A percentile compares a stretch with the other conserved stretches of the same genome.
Evolutionary conservation across 352 stramenopile genomes (phyloP).

Genomic region (Pythium rhizo-oryzae): DNA sequence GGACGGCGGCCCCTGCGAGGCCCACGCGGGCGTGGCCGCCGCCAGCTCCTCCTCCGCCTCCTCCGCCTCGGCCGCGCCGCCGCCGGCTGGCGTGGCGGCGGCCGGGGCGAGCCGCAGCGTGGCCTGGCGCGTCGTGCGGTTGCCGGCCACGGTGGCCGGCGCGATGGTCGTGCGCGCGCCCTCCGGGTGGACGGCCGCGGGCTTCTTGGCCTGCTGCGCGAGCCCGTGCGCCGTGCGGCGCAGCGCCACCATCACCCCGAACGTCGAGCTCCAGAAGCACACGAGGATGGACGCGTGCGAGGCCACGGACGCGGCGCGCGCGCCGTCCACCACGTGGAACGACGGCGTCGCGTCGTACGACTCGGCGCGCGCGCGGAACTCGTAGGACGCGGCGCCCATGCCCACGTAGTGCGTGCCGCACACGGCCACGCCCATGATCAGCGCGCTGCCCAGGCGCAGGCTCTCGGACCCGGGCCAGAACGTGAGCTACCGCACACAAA

Average conservation of each 20-base stretch:
- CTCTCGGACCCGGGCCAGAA: conserved; percentile 59
- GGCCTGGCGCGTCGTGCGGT: conserved; percentile 3
- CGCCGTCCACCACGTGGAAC: conserved; percentile 30
- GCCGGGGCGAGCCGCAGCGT: conserved; percentile 11
- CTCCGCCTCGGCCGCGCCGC: not conserved
- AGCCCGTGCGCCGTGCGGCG: not conserved
- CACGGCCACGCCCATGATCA: conserved; percentile 74
- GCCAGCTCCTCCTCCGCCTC: not conserved
- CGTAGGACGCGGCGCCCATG: conserved; percentile 58
- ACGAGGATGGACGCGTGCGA: conserved; percentile 54
- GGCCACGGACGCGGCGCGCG: conserved; percentile 34
- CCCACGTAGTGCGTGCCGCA: conserved; percentile 70
- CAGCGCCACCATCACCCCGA: conserved; percentile 15
- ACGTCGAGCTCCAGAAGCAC: conserved; percentile 51
- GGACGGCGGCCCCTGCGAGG: conserved; percentile 5
- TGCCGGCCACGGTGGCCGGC: not conserved
- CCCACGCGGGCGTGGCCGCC: not conserved
- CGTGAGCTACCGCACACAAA: conserved; percentile 57
- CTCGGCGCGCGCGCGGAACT: conserved; percentile 36
- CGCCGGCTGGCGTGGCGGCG: not conserved
- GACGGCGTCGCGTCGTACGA: conserved; percentile 22
- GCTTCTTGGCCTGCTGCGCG: conserved; percentile 8
- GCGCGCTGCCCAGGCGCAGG: conserved; percentile 52
- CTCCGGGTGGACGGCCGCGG: conserved; percentile 14
- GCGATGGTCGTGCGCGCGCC: conserved; percentile 11